Evolutionary conservation across 495 filamentous ascomycete genomes (phyloP).

Genomic region (Cudoniella acicularis): DNA sequence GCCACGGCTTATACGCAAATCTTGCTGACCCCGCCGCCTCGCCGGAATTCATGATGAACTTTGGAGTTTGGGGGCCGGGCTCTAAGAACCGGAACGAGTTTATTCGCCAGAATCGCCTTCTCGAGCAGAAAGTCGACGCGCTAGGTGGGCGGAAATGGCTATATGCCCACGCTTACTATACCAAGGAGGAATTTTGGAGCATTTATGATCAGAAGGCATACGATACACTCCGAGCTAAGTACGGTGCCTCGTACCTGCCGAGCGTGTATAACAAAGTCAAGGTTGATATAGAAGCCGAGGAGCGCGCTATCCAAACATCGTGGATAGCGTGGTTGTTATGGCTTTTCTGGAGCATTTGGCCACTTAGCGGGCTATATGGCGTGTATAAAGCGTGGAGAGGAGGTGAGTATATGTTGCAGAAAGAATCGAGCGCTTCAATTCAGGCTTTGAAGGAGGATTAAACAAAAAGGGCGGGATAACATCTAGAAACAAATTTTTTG

Average conservation of each 20-base stretch:
- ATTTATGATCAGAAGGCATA: constrained; percentile 48
- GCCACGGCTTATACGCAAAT: too few species aligned
- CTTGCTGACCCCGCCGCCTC: too few species aligned
- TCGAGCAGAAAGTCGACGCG: constrained; percentile 60
- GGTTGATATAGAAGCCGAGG: constrained; percentile 30
- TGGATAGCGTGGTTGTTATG: constrained; percentile 13
- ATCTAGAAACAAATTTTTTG: too few species aligned
- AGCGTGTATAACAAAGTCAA: constrained; percentile 56
- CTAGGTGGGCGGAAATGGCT: constrained; percentile 63
- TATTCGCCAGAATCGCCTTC: constrained; percentile 54
- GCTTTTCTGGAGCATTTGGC: constrained; percentile 29
- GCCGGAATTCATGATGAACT: constrained; percentile 47
- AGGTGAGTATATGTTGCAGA: constrained; percentile 25
- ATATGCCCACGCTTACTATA: constrained; percentile 58
- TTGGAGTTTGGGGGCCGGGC: constrained; percentile 54
- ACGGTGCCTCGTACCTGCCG: constrained; percentile 45
- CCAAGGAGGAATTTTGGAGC: constrained; percentile 47
- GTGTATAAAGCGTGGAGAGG: constrained; percentile 27
- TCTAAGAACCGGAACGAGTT: constrained; percentile 35
- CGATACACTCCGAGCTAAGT: constrained; percentile 47
- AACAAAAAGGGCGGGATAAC: too few species aligned
- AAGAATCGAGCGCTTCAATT: too few species aligned
- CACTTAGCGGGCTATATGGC: constrained; percentile 30
- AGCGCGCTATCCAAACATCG: constrained; percentile 4
- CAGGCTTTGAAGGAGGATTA: too few species aligned